These are phyloP conservation scores for Geosmithia putterillii DNA, from an alignment of 2,329 filamentous ascomycete species.

Conservation along the genomic window DNA sequence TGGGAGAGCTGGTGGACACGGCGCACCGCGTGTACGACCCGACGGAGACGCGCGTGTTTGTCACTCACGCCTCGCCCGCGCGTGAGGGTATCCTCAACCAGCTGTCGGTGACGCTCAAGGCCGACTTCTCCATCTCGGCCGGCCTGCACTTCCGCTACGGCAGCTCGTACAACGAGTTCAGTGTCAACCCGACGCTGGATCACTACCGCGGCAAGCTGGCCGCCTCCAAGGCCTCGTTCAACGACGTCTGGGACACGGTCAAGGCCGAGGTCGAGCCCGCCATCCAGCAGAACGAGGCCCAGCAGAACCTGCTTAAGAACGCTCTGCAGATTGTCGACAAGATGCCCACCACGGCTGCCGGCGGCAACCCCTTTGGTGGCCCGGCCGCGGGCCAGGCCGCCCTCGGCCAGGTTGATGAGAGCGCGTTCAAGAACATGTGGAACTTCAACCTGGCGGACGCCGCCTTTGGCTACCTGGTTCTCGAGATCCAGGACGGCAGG, in stretches of 20 bases:
- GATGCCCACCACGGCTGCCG: constrained; percentile 91
- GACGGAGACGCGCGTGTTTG: constrained; percentile 90
- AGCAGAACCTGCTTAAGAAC: constrained; percentile 83
- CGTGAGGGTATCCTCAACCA: constrained; percentile 96
- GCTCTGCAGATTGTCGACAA: constrained; percentile 91
- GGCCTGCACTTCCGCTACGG: constrained; percentile 97
- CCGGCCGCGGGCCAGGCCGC: constrained; percentile 58
- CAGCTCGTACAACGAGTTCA: constrained; percentile 99
- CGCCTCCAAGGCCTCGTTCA: constrained; percentile 95
- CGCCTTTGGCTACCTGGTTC: constrained; percentile 87
- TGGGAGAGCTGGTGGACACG: constrained; percentile 96
- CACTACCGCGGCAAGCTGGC: constrained; percentile 98
- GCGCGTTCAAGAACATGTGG: constrained; percentile 99
- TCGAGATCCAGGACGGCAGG: constrained; percentile 89
- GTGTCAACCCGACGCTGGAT: constrained; percentile 93
- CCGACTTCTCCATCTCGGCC: constrained; percentile 95
- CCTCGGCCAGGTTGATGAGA: constrained; percentile 90
- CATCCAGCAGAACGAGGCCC: constrained; percentile 84
- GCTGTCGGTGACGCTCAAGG: constrained; percentile 91
- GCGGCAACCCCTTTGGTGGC: constrained; percentile 92
- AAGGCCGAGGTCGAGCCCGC: constrained; percentile 92
- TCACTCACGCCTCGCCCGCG: constrained; percentile 93
- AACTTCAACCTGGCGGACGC: constrained; percentile 98
- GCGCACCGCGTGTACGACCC: constrained; percentile 97
- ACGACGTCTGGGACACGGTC: constrained; percentile 98